Evolutionary conservation across 2,329 filamentous ascomycete genomes (phyloP).

Genomic region (Myotisia sp.): DNA sequence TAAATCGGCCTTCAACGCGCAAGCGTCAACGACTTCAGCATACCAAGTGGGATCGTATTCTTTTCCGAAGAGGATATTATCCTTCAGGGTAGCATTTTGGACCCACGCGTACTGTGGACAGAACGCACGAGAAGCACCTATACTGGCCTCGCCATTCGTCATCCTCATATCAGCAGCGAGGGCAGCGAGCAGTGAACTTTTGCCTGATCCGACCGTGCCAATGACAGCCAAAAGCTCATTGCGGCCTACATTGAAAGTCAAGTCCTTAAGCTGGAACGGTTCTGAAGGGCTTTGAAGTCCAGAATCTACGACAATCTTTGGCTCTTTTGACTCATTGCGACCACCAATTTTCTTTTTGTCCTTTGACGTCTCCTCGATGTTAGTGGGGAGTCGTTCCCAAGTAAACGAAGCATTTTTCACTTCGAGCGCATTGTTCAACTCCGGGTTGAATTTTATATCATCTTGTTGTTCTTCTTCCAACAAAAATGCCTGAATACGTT

Average conservation of each 20-base stretch:
- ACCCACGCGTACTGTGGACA: conserved; percentile 98
- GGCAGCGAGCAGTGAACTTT: conserved; percentile 76
- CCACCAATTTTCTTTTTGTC: conserved; percentile 10
- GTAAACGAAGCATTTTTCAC: conserved; percentile 65
- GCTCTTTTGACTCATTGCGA: neutral
- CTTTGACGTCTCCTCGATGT: conserved; percentile 11
- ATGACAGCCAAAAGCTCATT: conserved; percentile 29
- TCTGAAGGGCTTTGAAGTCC: conserved; percentile 16
- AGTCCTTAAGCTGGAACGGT: conserved; percentile 29
- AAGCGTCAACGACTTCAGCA: conserved; percentile 67
- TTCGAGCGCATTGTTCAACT: conserved; percentile 46
- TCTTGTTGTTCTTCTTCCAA: conserved; percentile 73
- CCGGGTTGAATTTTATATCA: conserved; percentile 44
- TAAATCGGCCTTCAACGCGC: conserved; percentile 69
- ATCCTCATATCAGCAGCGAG: conserved; percentile 89
- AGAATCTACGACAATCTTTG: conserved; percentile 10
- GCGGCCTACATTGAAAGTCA: conserved; percentile 23
- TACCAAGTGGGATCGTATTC: conserved; percentile 66
- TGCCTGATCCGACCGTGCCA: conserved; percentile 57
- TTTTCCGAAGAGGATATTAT: conserved; percentile 87
- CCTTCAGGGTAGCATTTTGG: conserved; percentile 71
- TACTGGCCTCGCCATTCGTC: conserved; percentile 55
- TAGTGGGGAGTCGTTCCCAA: conserved; percentile 50
- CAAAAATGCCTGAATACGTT: conserved; percentile 77
- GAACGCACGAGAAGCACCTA: conserved; percentile 72